Percentiles rank a stretch among this genome's conserved stretches.
Evolutionary conservation across 805 yeast species (phyloP).

Genomic region (Candida sphagnicola): DNA sequence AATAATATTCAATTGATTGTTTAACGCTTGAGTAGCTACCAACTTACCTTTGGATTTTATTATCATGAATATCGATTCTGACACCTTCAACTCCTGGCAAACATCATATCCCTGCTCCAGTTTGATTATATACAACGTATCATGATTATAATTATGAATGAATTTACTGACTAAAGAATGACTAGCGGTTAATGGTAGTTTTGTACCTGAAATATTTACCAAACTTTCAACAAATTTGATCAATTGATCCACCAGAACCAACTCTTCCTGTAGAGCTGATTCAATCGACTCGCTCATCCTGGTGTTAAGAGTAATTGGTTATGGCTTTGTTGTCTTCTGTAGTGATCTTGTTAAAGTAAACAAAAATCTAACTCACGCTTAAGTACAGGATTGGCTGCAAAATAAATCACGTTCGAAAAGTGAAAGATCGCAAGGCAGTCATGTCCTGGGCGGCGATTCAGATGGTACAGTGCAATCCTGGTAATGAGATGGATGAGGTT

Average conservation of each 20-base stretch:
- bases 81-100: slow-evolving; percentile 8
- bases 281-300: too few species aligned
- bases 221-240: slow-evolving; percentile 3
- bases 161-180: slow-evolving; percentile 11
- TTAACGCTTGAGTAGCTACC: slow-evolving; percentile 14
- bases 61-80: slow-evolving; percentile 29
- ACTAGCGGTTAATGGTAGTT: not conserved
- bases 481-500: too few species aligned
- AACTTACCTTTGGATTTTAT: slow-evolving; percentile 41
- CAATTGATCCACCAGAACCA: slow-evolving; percentile 5
- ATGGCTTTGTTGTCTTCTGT: too few species aligned
- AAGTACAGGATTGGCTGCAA: too few species aligned
- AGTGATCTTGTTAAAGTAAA: too few species aligned
- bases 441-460: too few species aligned
- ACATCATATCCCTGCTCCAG: slow-evolving; percentile 8
- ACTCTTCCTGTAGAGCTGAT: not conserved
- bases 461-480: too few species aligned
- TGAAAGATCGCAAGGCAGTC: too few species aligned
- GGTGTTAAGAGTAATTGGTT: too few species aligned
- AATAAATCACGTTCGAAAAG: too few species aligned
- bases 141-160: slow-evolving; percentile 16
- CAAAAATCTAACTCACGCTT: too few species aligned
- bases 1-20: slow-evolving; percentile 30
- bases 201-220: slow-evolving; percentile 6
- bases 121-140: slow-evolving; percentile 17